Evolutionary conservation across 805 yeast genomes (phyloP), one percentile per base, ranked within the genome.

Genomic region (Metschnikowia shivogae): DNA sequence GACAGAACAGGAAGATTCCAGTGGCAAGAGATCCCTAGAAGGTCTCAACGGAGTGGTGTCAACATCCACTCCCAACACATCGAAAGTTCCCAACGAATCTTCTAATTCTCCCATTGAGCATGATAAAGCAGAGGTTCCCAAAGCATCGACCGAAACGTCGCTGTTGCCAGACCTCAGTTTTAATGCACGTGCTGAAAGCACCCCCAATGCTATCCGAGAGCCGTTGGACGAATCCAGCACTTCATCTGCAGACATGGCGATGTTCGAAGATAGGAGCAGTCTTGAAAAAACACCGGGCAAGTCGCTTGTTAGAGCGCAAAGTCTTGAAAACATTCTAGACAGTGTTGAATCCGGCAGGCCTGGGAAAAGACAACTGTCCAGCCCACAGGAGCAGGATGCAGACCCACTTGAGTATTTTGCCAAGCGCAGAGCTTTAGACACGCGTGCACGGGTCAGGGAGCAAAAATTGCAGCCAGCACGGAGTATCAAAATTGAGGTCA

Each of bases 401-500:
- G 42, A 39, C 36, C 42, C 42, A 22, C 35, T 39, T 10, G 35
- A 39, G 5, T 39, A 39, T 20, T 39, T 39, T 12, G 29, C 42
- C 35, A 39, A 39, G 13, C 28, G 42, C 11, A 39, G 42, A 13
- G 42, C 42, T 4, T 31, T 39, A 29, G 36, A 39, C 11, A 31
- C 35, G 7, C 34, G 35, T 10, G 29, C 28, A 24, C 19, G 42
- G 30, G 14, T 22, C 29, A 31, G 42, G 24, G 42, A 39, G 7
- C 30, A 12, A 24, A 39, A 22, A 31, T 39, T 39, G 14, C 42
- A 39, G 24, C 42, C 42, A 20, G 22, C 34, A 13, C 42, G 42
- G 20, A 32, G 42, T 14, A 33, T 39, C 19, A 39, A 39, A 35
- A 14, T 39, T 14, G 42, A 39, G 29, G 35, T 39, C 30, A 39